A percentile compares a stretch with the other conserved stretches of the same genome.
Evolutionary conservation across 2,329 filamentous ascomycete species (phyloP).

Genomic region (Paecilomyces fulvus): DNA sequence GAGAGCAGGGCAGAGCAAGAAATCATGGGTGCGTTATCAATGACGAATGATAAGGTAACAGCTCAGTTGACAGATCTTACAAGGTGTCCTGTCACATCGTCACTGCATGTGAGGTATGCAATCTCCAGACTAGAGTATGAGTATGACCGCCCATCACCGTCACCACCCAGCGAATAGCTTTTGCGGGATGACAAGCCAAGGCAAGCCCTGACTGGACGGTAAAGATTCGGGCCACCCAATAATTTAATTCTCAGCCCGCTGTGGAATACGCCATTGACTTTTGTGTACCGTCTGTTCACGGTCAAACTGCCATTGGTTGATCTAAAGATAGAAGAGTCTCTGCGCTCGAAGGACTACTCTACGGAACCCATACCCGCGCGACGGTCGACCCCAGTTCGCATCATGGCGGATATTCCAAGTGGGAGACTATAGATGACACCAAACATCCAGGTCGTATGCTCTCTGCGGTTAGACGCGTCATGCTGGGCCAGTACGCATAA

Average conservation of each 20-base stretch:
- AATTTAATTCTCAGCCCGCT: neutral
- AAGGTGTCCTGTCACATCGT: neutral
- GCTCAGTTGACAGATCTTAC: neutral
- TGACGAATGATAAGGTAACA: neutral
- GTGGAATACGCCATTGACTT: constrained; percentile 4
- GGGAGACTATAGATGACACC: neutral
- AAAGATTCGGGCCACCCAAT: neutral
- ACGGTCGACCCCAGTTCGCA: neutral
- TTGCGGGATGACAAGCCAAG: neutral
- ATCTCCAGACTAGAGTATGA: neutral
- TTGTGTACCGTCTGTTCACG: constrained; percentile 2
- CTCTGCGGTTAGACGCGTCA: neutral
- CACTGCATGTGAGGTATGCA: neutral
- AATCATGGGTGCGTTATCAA: neutral
- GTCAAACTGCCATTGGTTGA: constrained; percentile 4
- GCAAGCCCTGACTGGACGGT: neutral
- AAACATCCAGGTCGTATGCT: neutral
- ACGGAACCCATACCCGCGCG: constrained; percentile 4
- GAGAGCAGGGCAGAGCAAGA: neutral
- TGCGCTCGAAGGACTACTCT: neutral
- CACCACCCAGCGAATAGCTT: neutral
- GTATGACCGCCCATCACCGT: neutral
- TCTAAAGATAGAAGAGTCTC: constrained; percentile 18
- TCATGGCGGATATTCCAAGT: neutral
- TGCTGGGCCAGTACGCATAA: neutral